Base-by-base conservation (phyloP, 495 filamentous ascomycete genomes). In the Neurospora sp. region DNA sequence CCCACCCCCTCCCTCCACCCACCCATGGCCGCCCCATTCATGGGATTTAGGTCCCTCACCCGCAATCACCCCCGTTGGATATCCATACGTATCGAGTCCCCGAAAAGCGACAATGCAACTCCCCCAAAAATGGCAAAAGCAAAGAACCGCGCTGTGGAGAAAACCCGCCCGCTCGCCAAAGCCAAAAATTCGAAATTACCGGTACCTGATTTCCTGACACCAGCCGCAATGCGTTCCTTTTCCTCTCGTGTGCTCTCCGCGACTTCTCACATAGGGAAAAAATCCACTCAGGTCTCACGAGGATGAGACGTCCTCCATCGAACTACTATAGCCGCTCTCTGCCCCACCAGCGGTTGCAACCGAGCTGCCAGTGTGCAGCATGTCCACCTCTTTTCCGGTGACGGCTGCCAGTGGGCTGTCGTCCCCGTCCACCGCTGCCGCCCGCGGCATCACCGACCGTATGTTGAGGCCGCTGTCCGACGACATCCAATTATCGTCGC, bases 261-360 rank as follows among this genome's bases (percentile, higher is more conserved):
- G 13, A 34, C 54, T 66, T 66, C 28, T 66, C 13, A 66, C 54
- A 62, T 62, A 31, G 24, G 24, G 13, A 11, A 31, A 31, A 59
- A 31, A 62, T 31, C 28, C 54, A 31, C 54, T 66, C 28, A 66
- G 54, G 13, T 66, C 54, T 66, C 54, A 69, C 54, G 40, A 59
- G 21, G 31, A 13, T 13, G 70, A 74, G 2, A 69, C 73, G 37
- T 84, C 83, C 69, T 84, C 82, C 71, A 82, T 74, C 19, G 79
- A 80, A 31, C 81, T 85, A 62, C 76, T 79, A 43, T 82, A 83
- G 6, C 80, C 82, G 73, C 84, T 86, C 43, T 74, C 79, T 38
- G 81, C 81, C 38, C 79, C 83, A 70, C 83, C 82, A 11, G 83
- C 81, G 28, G 85, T 86, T 4, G 83, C 84, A 34, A 76, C 83